These are phyloP conservation scores for Xylaria sp. DNA, from an alignment of 2,329 filamentous ascomycete genomes.

Conservation along the genomic window DNA sequence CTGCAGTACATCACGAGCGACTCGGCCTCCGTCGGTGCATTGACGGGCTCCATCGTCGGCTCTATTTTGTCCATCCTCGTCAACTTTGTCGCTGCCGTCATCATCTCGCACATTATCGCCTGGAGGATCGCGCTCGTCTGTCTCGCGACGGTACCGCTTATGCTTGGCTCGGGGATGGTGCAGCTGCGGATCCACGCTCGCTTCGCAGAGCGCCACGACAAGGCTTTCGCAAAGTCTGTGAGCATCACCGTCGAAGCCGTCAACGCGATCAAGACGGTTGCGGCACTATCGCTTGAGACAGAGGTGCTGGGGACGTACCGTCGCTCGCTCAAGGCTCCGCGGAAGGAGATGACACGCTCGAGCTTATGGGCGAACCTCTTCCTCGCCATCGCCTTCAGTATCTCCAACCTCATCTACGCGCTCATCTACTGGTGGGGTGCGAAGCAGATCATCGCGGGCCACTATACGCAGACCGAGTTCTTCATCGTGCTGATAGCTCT, in stretches of 20 bases:
- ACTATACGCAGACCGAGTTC: constrained; percentile 68
- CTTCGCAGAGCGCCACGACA: constrained; percentile 65
- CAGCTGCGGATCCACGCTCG: constrained; percentile 64
- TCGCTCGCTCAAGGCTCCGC: constrained; percentile 51
- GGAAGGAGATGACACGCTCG: constrained; percentile 56
- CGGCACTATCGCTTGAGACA: constrained; percentile 56
- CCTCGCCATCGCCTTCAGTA: constrained; percentile 62
- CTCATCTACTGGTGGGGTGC: constrained; percentile 82
- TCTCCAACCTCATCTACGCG: constrained; percentile 70
- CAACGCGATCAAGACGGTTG: constrained; percentile 65
- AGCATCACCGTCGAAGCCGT: constrained; percentile 69
- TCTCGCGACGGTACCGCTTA: constrained; percentile 67
- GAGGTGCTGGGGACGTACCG: constrained; percentile 57
- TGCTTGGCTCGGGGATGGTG: constrained; percentile 71
- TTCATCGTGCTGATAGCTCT: constrained; percentile 74
- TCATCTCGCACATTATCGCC: constrained; percentile 70
- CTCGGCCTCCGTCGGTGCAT: constrained; percentile 65
- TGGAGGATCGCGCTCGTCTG: constrained; percentile 79
- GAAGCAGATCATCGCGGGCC: constrained; percentile 67
- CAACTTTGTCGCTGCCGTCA: constrained; percentile 69
- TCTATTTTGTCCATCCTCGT: constrained; percentile 69
- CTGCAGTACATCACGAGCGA: constrained; percentile 72
- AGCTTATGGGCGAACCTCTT: constrained; percentile 59
- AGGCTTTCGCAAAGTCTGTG: constrained; percentile 65
- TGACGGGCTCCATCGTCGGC: constrained; percentile 72